These are phyloP conservation scores for Rosa multiflora DNA, from an alignment of 306 rosid species.

Conservation along the genomic window DNA sequence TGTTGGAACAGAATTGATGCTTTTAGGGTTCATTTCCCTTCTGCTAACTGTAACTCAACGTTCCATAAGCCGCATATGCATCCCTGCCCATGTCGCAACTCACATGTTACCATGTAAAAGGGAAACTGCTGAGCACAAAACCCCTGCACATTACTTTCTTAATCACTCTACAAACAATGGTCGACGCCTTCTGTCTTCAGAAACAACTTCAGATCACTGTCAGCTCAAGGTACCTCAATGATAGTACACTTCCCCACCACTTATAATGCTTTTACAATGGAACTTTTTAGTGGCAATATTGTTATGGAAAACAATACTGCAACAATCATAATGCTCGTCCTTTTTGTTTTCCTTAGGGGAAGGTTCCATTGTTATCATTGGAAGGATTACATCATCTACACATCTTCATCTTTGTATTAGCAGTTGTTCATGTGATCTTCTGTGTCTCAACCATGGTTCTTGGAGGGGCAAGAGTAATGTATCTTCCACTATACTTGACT, in stretches of 20 bases:
- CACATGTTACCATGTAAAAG: constrained; percentile 92
- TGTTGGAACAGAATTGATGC: constrained; percentile 74
- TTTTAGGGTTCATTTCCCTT: constrained; percentile 90
- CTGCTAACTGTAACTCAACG: constrained; percentile 69
- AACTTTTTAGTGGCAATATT: neutral
- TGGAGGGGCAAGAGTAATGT: constrained; percentile 66
- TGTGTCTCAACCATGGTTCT: constrained; percentile 80
- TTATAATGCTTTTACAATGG: neutral
- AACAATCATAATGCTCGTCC: neutral
- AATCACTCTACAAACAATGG: constrained; percentile 33
- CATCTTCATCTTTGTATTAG: constrained; percentile 87
- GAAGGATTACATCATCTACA: constrained; percentile 89
- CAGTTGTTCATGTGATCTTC: constrained; percentile 73
- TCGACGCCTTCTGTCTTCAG: constrained; percentile 53
- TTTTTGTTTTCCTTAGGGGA: constrained; percentile 50
- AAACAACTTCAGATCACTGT: constrained; percentile 37
- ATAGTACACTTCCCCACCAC: neutral
- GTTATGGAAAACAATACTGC: neutral
- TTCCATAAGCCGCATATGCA: constrained; percentile 63
- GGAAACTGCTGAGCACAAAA: constrained; percentile 19
- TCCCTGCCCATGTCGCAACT: constrained; percentile 43
- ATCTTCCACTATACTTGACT: neutral
- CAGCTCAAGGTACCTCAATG: constrained; percentile 27
- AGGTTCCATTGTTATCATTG: constrained; percentile 65
- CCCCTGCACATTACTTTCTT: constrained; percentile 35